phyloP scores from a whole-genome alignment of 139 green algal species.

The Limnomonas spitsbergensis region DNA sequence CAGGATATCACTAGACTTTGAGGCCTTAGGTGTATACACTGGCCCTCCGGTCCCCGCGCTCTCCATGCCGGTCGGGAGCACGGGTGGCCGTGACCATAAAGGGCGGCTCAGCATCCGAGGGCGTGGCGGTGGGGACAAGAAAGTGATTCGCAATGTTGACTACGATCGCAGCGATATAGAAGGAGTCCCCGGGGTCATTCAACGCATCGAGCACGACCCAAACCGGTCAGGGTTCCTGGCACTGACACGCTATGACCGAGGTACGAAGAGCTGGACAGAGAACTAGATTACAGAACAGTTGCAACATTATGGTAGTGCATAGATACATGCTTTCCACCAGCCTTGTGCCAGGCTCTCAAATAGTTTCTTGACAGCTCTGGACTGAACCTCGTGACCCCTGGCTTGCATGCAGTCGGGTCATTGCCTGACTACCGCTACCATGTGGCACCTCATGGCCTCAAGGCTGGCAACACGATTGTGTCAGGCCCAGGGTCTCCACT shows the following conservation, averaged over 20 bases:
- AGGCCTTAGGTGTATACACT: conserved; percentile 45
- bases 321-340: background rate
- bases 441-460: conserved; percentile 26
- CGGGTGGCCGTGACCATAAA: conserved; percentile 67
- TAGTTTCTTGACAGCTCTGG: conserved; percentile 2
- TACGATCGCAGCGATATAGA: conserved; percentile 7
- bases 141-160: conserved; percentile 51
- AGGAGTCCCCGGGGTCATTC: conserved; percentile 53
- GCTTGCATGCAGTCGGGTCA: background rate
- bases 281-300: background rate
- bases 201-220: conserved; percentile 93
- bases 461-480: conserved; percentile 59
- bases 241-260: conserved; percentile 64
- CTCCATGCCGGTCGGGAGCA: conserved; percentile 41
- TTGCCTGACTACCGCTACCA: conserved; percentile 11
- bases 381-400: background rate
- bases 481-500: conserved; percentile 61
- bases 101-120: conserved; percentile 73
- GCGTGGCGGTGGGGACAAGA: conserved; percentile 72
- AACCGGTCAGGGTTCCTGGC: conserved; percentile 84
- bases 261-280: background rate
- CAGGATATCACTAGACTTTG: conserved; percentile 45
- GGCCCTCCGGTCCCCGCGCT: conserved; percentile 39
- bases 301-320: background rate
- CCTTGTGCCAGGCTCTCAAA: background rate